Evolutionary conservation across 225 moss, liverwort and hornwort species (phyloP).

Genomic region (Sphagnum contortum): DNA sequence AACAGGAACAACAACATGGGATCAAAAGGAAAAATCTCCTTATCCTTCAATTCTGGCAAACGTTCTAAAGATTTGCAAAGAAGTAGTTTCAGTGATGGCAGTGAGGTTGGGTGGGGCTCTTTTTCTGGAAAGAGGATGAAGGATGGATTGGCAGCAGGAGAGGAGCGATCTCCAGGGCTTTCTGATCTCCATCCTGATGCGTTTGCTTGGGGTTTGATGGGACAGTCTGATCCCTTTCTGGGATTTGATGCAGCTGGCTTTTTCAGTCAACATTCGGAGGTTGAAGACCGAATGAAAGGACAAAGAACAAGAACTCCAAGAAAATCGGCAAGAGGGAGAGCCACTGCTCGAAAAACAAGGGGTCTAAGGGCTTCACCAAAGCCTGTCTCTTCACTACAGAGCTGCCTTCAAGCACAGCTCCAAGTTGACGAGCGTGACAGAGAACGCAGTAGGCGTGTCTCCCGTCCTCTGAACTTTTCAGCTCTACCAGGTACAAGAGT

Average conservation of each 20-base stretch:
- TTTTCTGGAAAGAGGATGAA: constrained; percentile 13
- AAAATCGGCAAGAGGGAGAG: constrained; percentile 27
- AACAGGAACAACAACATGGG: constrained; percentile 11
- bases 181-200: constrained; percentile 14
- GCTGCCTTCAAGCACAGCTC: constrained; percentile 82
- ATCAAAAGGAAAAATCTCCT: constrained; percentile 17
- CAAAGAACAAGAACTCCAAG: constrained; percentile 20
- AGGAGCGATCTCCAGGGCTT: constrained; percentile 4
- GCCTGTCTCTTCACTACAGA: constrained; percentile 80
- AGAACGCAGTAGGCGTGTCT: constrained; percentile 13
- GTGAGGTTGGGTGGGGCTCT: constrained; percentile 13
- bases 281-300: constrained; percentile 9
- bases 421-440: constrained; percentile 16
- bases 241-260: constrained; percentile 22
- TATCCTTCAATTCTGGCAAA: constrained; percentile 22
- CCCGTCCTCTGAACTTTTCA: constrained; percentile 36
- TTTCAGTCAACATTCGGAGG: constrained; percentile 8
- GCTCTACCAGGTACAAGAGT: constrained; percentile 14
- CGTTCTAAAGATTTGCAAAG: constrained; percentile 15
- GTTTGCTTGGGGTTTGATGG: constrained; percentile 19
- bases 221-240: constrained; percentile 14
- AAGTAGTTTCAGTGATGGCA: constrained; percentile 12
- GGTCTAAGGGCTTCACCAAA: constrained; percentile 71
- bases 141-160: constrained; percentile 6
- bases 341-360: constrained; percentile 28